Evolutionary conservation across 2,329 filamentous ascomycete genomes (phyloP).

Genomic region (Fusarium robinianum): DNA sequence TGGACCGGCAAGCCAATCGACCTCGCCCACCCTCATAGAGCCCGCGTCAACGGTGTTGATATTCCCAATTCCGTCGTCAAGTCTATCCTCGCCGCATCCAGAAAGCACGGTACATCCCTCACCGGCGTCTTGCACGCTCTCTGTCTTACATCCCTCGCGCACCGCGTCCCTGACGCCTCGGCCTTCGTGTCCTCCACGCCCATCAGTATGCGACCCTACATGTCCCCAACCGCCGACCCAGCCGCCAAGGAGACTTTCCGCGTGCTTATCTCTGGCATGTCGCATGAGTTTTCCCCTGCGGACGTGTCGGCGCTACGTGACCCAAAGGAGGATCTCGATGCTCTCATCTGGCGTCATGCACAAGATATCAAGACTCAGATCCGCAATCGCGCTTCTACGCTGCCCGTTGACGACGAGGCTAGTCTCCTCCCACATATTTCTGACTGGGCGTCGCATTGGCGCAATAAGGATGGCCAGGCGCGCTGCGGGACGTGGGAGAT

Average conservation of each 20-base stretch:
- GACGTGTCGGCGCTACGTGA: constrained; percentile 35
- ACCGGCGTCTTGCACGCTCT: constrained; percentile 56
- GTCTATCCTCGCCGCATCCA: constrained; percentile 46
- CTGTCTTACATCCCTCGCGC: constrained; percentile 47
- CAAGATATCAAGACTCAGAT: constrained; percentile 43
- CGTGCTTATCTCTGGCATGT: constrained; percentile 46
- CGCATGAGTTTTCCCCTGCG: constrained; percentile 37
- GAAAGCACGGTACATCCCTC: constrained; percentile 49
- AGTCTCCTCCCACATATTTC: constrained; percentile 48
- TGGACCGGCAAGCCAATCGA: constrained; percentile 49
- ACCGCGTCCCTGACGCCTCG: constrained; percentile 42
- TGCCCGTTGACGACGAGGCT: constrained; percentile 50
- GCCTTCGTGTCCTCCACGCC: constrained; percentile 48
- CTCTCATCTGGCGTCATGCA: constrained; percentile 50
- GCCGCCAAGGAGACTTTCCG: constrained; percentile 43
- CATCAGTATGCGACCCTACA: constrained; percentile 50
- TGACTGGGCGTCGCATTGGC: constrained; percentile 51
- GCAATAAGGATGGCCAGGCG: constrained; percentile 47
- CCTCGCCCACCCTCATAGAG: constrained; percentile 42
- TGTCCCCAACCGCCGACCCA: constrained; percentile 34
- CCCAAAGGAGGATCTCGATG: constrained; percentile 25
- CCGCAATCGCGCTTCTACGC: constrained; percentile 36
- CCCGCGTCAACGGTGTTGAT: constrained; percentile 45
- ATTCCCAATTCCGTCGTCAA: constrained; percentile 38
- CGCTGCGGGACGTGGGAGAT: constrained; percentile 54